Conservation (phyloP, 2,329 filamentous ascomycete genomes). For the Ramichloridium luteum region DNA sequence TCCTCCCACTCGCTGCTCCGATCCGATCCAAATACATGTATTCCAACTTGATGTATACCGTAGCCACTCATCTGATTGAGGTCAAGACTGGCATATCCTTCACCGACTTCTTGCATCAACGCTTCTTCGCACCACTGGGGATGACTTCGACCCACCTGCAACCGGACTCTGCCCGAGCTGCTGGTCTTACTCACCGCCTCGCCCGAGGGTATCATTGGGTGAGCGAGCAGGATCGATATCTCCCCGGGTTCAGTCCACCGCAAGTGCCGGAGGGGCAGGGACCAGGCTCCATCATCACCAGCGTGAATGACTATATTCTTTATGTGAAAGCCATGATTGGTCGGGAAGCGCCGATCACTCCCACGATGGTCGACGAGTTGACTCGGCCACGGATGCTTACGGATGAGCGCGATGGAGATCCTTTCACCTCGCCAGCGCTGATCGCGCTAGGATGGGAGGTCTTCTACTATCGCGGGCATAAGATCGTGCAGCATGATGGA, state of each 20-base stretch:
- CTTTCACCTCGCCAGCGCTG: slow-evolving; percentile 14
- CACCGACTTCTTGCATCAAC: slow-evolving; percentile 29
- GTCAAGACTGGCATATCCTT: slow-evolving; percentile 29
- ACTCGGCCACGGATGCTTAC: slow-evolving; percentile 17
- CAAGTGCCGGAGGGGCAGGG: slow-evolving; percentile 27
- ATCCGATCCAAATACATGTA: slow-evolving; percentile 38
- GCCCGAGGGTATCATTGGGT: slow-evolving; percentile 35
- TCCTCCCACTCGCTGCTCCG: slow-evolving; percentile 34
- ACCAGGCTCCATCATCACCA: slow-evolving; percentile 32
- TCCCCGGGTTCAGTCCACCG: slow-evolving; percentile 15
- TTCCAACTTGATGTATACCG: slow-evolving; percentile 40
- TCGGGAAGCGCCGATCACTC: slow-evolving; percentile 17
- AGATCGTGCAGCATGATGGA: slow-evolving; percentile 23
- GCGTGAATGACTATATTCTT: slow-evolving; percentile 22
- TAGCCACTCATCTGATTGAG: slow-evolving; percentile 37
- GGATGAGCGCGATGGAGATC: slow-evolving; percentile 8
- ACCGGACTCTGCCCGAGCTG: slow-evolving; percentile 13
- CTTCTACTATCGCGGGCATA: slow-evolving; percentile 20
- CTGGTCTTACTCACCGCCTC: slow-evolving; percentile 22
- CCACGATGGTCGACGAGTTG: slow-evolving; percentile 16
- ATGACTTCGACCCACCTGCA: slow-evolving; percentile 35
- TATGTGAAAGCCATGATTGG: slow-evolving; percentile 23
- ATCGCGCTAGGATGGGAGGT: slow-evolving; percentile 21
- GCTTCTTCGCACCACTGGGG: slow-evolving; percentile 35
- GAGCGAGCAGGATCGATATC: slow-evolving; percentile 15